phyloP scores from a whole-genome alignment of 164 flowering plant genomes.

The Paratinospora sagittata region DNA sequence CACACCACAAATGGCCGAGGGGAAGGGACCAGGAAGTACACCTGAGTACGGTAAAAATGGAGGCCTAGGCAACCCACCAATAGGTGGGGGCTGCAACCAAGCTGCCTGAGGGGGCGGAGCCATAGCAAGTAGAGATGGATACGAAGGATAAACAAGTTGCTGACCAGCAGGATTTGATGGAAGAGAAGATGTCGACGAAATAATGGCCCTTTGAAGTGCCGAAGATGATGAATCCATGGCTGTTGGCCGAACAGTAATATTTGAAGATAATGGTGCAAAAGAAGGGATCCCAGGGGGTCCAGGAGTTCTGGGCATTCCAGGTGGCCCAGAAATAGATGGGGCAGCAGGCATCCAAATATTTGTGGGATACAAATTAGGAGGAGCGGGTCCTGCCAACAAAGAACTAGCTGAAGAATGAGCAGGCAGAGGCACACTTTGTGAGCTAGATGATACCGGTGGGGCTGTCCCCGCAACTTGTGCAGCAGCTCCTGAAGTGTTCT shows the following conservation, averaged over 20 bases:
- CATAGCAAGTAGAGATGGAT: constrained; percentile 41
- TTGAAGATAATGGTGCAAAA: constrained; percentile 24
- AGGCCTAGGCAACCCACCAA: constrained; percentile 49
- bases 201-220: constrained; percentile 23
- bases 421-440: constrained; percentile 31
- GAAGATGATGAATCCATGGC: constrained; percentile 32
- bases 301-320: constrained; percentile 33
- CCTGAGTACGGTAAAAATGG: constrained; percentile 57
- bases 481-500: constrained; percentile 27
- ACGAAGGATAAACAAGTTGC: constrained; percentile 38
- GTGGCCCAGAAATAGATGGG: constrained; percentile 33
- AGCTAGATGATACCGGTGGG: constrained; percentile 23
- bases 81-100: constrained; percentile 66
- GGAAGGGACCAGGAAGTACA: constrained; percentile 41
- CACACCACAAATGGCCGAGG: constrained; percentile 39
- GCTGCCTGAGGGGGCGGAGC: constrained; percentile 52
- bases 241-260: constrained; percentile 19
- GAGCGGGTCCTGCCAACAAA: constrained; percentile 14
- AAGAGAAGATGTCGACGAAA: constrained; percentile 21
- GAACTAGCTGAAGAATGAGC: constrained; percentile 24
- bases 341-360: constrained; percentile 26
- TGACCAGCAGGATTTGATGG: constrained; percentile 34
- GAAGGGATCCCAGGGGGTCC: constrained; percentile 52
- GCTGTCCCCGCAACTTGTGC: constrained; percentile 23
- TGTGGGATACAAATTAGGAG: constrained; percentile 27